phyloP scores from a whole-genome alignment of 1,284 basidiomycete species.

The Lentinus polychrous region DNA sequence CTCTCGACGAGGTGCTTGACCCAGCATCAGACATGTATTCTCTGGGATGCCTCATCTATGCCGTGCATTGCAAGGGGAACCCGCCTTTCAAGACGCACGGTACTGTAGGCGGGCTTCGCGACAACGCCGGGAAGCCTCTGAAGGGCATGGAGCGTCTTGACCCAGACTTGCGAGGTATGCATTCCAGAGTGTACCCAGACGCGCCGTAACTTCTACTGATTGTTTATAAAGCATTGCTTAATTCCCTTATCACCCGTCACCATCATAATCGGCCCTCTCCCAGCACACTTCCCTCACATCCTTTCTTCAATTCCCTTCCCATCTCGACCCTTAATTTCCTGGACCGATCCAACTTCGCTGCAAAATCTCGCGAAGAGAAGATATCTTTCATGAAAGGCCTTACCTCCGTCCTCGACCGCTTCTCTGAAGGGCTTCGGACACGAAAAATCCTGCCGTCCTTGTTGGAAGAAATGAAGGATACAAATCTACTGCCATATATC shows the following conservation, averaged over 20 bases:
- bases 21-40: slow-evolving; percentile 94
- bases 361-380: slow-evolving; percentile 92
- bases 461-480: slow-evolving; percentile 98
- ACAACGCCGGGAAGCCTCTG: slow-evolving; percentile 67
- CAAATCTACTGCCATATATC: slow-evolving; percentile 87
- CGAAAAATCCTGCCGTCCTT: slow-evolving; percentile 93
- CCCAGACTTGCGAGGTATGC: slow-evolving; percentile 58
- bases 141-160: slow-evolving; percentile 59
- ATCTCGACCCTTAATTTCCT: slow-evolving; percentile 97
- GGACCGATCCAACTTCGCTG: slow-evolving; percentile 91
- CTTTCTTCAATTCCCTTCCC: slow-evolving; percentile 95
- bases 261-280: slow-evolving; percentile 72
- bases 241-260: slow-evolving; percentile 74
- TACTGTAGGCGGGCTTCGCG: slow-evolving; percentile 73
- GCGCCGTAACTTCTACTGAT: neutral
- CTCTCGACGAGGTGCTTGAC: slow-evolving; percentile 79
- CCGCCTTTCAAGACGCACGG: slow-evolving; percentile 88
- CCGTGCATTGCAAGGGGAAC: slow-evolving; percentile 82
- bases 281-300: slow-evolving; percentile 68
- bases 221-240: slow-evolving; percentile 57
- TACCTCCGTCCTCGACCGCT: slow-evolving; percentile 74
- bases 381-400: slow-evolving; percentile 94
- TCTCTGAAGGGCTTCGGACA: slow-evolving; percentile 81
- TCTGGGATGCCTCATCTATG: slow-evolving; percentile 85
- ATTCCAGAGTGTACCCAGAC: slow-evolving; percentile 1